A percentile compares a stretch with the other conserved stretches of the same genome.
phyloP scores from a whole-genome alignment of 805 yeast genomes.

The Lipomyces starkeyi region DNA sequence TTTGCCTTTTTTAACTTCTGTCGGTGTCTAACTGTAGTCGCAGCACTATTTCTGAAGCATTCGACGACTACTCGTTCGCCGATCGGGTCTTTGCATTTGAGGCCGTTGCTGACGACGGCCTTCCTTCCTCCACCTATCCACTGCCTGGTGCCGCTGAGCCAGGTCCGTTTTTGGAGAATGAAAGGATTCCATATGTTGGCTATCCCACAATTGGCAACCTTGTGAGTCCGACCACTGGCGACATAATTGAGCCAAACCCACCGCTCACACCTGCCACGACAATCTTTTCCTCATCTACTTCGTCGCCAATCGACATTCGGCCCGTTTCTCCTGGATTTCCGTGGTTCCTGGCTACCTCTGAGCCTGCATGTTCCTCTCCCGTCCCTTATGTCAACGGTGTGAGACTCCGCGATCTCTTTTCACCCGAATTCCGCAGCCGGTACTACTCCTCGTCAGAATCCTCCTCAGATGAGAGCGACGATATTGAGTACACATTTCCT shows the following conservation, averaged over 20 bases:
- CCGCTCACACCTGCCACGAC: background rate
- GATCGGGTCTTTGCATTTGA: background rate
- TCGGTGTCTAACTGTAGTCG: background rate
- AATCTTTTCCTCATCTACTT: background rate
- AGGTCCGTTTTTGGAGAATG: background rate
- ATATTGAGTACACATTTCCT: background rate
- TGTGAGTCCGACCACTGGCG: background rate
- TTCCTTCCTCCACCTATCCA: background rate
- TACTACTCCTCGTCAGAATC: background rate
- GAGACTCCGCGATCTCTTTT: background rate
- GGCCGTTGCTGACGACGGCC: background rate
- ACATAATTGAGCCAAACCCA: background rate
- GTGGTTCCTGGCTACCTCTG: background rate
- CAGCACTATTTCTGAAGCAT: background rate
- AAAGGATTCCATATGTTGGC: background rate
- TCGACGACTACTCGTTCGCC: background rate
- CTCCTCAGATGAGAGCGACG: background rate
- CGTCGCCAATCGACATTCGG: background rate
- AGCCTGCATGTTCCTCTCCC: background rate
- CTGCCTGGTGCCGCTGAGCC: background rate
- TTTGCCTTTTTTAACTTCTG: background rate
- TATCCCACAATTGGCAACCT: background rate
- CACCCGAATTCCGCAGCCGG: background rate
- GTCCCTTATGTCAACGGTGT: background rate
- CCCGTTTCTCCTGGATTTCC: background rate